phyloP scores from a whole-genome alignment of 345 rosid species.

The Pistacia vera region DNA sequence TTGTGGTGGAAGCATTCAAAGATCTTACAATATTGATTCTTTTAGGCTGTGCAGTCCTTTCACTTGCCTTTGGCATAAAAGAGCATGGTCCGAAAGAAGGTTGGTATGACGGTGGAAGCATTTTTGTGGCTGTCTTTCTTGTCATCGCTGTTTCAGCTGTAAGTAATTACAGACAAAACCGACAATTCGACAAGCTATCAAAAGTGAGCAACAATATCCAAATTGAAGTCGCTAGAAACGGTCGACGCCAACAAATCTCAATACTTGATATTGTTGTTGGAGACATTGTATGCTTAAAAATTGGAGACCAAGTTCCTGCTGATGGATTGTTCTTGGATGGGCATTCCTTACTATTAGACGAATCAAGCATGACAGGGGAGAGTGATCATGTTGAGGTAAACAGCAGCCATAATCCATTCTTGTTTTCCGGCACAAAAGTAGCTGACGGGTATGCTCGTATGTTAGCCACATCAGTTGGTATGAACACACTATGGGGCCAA shows the following conservation, averaged over 20 bases:
- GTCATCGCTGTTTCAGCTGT: conserved; percentile 54
- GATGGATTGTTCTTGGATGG: conserved; percentile 61
- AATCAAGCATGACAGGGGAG: conserved; percentile 74
- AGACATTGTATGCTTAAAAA: conserved; percentile 53
- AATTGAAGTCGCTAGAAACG: no score
- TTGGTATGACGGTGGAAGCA: conserved; percentile 82
- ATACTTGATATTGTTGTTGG: conserved; percentile 70
- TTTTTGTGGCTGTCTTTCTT: conserved; percentile 55
- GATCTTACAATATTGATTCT: no score
- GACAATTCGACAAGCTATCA: conserved; percentile 57
- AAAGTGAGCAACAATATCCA: no score
- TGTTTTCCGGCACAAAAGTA: conserved; percentile 62
- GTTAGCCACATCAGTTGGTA: conserved; percentile 71
- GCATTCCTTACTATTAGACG: conserved; percentile 52
- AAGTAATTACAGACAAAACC: conserved; percentile 53
- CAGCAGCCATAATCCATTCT: conserved; percentile 41
- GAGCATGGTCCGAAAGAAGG: conserved; percentile 61
- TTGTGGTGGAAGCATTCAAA: conserved; percentile 58
- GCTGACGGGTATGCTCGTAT: conserved; percentile 59
- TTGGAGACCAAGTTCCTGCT: conserved; percentile 70
- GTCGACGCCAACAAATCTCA: no score
- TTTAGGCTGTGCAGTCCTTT: conserved; percentile 57
- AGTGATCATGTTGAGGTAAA: conserved; percentile 42
- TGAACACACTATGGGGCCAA: conserved; percentile 75
- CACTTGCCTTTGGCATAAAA: conserved; percentile 65